Evolutionary conservation across 2,329 filamentous ascomycete genomes (phyloP).

Genomic region (Colletotrichum zoysiae): DNA sequence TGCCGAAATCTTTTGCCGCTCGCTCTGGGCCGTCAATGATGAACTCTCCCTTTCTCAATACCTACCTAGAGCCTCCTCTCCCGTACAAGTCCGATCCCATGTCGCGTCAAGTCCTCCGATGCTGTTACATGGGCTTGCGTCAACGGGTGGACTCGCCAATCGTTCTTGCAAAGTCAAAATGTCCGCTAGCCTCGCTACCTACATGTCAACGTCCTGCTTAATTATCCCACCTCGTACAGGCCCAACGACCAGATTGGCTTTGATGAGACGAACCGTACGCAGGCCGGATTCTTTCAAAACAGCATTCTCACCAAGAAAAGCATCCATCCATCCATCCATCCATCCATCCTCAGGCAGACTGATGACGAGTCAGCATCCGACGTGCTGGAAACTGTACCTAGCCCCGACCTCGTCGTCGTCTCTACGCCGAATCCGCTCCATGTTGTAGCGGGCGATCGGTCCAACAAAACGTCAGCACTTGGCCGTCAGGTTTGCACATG

Average conservation of each 20-base stretch:
- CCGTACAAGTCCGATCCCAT: constrained; percentile 29
- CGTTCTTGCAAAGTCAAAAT: constrained; percentile 38
- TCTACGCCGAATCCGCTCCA: not conserved
- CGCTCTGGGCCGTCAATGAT: constrained; percentile 29
- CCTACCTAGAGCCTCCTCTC: constrained; percentile 5
- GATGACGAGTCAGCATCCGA: constrained; percentile 32
- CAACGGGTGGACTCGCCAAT: constrained; percentile 30
- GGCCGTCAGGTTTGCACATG: constrained; percentile 4
- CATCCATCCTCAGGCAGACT: constrained; percentile 18
- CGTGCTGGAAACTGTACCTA: not conserved
- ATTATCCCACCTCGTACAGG: not conserved
- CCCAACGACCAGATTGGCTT: constrained; percentile 28
- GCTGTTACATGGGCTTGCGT: constrained; percentile 36
- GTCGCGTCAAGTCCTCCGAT: constrained; percentile 9
- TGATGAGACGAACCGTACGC: constrained; percentile 38
- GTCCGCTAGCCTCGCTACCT: not conserved
- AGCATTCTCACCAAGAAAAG: constrained; percentile 12
- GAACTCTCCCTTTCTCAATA: constrained; percentile 25
- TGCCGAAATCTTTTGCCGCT: constrained; percentile 28
- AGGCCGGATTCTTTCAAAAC: constrained; percentile 5
- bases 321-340: not conserved
- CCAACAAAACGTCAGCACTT: constrained; percentile 8
- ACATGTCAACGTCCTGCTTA: constrained; percentile 10
- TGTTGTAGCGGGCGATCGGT: not conserved
- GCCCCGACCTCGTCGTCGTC: not conserved